These are phyloP conservation scores for Lunularia cruciata DNA, from an alignment of 225 moss, liverwort and hornwort species.

Conservation along the genomic window DNA sequence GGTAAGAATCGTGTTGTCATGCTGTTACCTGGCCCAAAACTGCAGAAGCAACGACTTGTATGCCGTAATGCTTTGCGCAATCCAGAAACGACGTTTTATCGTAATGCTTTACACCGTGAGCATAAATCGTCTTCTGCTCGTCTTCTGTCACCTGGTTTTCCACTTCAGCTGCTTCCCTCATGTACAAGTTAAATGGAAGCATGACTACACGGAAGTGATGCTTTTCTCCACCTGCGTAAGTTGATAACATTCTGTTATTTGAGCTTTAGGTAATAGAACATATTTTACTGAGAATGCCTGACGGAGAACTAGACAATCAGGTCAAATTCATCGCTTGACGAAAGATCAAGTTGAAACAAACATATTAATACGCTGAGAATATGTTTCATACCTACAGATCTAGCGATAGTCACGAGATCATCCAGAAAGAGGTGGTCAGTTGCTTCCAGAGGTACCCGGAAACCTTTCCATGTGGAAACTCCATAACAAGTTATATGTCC, in stretches of 20 bases:
- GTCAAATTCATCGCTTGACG: too few relatives aligned
- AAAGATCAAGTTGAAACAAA: too few relatives aligned
- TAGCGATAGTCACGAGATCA: constrained; percentile 53
- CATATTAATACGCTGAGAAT: too few relatives aligned
- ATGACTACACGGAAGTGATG: constrained; percentile 70
- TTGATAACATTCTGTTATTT: too few relatives aligned
- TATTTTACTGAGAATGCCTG: too few relatives aligned
- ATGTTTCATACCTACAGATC: constrained; percentile 43
- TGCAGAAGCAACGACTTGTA: constrained; percentile 61
- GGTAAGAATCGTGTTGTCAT: too few relatives aligned
- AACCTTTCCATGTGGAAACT: constrained; percentile 71
- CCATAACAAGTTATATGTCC: constrained; percentile 63
- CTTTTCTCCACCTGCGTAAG: constrained; percentile 53
- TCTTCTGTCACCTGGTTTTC: constrained; percentile 55
- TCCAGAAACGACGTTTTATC: constrained; percentile 45
- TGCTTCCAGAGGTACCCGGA: constrained; percentile 49
- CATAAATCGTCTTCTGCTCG: constrained; percentile 24
- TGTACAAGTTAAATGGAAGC: constrained; percentile 62
- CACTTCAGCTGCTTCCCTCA: constrained; percentile 53
- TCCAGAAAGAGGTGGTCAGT: constrained; percentile 56
- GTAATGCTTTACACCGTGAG: constrained; percentile 11
- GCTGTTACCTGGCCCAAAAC: constrained; percentile 34
- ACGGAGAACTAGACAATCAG: too few relatives aligned
- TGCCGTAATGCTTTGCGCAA: constrained; percentile 50
- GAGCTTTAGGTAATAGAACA: too few relatives aligned